These are phyloP conservation scores for Malbranchea cinnamomea DNA, from an alignment of 2,329 filamentous ascomycete species.

Conservation along the genomic window DNA sequence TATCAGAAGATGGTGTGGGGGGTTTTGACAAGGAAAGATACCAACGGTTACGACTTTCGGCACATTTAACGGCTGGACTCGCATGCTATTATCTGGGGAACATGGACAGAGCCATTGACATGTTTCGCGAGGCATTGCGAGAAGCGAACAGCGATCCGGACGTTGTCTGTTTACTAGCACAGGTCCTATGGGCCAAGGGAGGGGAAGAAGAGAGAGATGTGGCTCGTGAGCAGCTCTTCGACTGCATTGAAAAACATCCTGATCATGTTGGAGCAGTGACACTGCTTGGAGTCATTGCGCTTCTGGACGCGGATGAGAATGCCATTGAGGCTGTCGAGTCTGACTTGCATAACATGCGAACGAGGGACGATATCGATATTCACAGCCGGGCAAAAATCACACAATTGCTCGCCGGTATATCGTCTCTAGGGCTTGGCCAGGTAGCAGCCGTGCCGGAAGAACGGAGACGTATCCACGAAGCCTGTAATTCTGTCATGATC, in stretches of 20 bases:
- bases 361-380: conserved; percentile 46
- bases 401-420: conserved; percentile 60
- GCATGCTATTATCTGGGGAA: conserved; percentile 58
- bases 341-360: conserved; percentile 60
- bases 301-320: conserved; percentile 66
- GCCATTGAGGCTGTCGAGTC: conserved; percentile 65
- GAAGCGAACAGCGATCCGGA: conserved; percentile 67
- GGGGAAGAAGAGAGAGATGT: conserved; percentile 57
- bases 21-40: conserved; percentile 48
- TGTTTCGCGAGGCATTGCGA: conserved; percentile 64
- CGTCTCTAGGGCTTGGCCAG: conserved; percentile 38
- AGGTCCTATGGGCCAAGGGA: conserved; percentile 86
- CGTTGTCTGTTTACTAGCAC: conserved; percentile 71
- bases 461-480: conserved; percentile 44
- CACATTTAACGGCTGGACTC: conserved; percentile 72
- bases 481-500: conserved; percentile 65
- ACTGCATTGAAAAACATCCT: conserved; percentile 57
- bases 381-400: conserved; percentile 55
- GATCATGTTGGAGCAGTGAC: conserved; percentile 67
- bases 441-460: conserved; percentile 28
- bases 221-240: conserved; percentile 66
- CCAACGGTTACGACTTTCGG: conserved; percentile 60
- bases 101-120: conserved; percentile 55
- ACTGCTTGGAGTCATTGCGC: conserved; percentile 68
- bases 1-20: conserved; percentile 55